These are phyloP conservation scores for Rugonectria rugulosa DNA, from an alignment of 2,329 filamentous ascomycete genomes.

Conservation along the genomic window DNA sequence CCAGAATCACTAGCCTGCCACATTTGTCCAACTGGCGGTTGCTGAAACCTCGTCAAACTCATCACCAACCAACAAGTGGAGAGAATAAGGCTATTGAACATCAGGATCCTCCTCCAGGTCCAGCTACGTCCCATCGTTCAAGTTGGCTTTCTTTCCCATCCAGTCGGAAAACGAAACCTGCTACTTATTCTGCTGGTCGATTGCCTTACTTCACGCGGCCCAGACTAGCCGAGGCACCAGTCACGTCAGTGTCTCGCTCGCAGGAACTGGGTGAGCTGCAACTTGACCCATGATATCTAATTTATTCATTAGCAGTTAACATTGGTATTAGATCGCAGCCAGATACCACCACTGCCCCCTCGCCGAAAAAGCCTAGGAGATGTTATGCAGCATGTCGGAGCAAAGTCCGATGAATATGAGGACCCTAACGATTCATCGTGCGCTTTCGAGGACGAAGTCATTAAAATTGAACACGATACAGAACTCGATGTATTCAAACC, in stretches of 20 bases:
- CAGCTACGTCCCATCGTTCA: not conserved
- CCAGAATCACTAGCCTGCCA: not conserved
- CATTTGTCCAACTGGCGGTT: conserved; percentile 5
- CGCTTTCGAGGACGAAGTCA: not conserved
- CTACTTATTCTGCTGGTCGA: not conserved
- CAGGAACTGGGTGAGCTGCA: not conserved
- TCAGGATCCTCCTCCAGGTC: not conserved
- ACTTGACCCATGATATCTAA: not conserved
- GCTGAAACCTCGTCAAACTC: conserved; percentile 1
- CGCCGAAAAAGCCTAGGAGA: conserved; percentile 41
- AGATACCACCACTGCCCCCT: conserved; percentile 7
- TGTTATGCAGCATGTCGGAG: conserved; percentile 40
- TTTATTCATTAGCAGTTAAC: not conserved
- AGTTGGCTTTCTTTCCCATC: not conserved
- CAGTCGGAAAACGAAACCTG: not conserved
- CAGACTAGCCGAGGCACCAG: not conserved
- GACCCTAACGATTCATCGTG: conserved; percentile 7
- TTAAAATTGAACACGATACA: not conserved
- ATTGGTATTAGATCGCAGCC: not conserved
- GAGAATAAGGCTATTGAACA: not conserved
- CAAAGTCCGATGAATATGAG: conserved; percentile 38
- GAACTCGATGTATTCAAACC: not conserved
- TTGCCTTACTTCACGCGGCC: not conserved
- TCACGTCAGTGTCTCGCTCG: not conserved
- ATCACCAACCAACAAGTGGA: not conserved